These are phyloP conservation scores for Hygrocybe coccinea DNA, from an alignment of 768 basidiomycete species.

Conservation along the genomic window DNA sequence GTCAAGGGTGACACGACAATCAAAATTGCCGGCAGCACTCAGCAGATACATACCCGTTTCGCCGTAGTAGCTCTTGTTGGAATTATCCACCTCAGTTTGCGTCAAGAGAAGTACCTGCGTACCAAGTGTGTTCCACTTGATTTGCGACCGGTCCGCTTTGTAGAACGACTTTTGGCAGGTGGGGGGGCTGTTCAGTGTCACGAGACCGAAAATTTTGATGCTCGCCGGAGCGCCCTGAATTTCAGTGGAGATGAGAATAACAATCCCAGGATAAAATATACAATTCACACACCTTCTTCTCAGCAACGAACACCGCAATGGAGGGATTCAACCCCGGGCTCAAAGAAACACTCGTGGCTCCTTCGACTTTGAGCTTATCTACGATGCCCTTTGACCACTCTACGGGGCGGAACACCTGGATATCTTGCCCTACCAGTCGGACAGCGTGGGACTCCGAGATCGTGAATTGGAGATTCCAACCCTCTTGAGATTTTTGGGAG, in stretches of 20 bases:
- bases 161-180: conserved; percentile 89
- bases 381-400: conserved; percentile 76
- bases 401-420: conserved; percentile 78
- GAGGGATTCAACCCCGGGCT: conserved; percentile 84
- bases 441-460: conserved; percentile 84
- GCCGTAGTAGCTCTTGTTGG: conserved; percentile 97
- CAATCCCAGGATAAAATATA: background rate
- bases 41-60: conserved; percentile 94
- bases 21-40: conserved; percentile 88
- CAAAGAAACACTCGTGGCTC: conserved; percentile 67
- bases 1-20: conserved; percentile 81
- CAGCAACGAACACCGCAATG: conserved; percentile 87
- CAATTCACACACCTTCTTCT: conserved; percentile 69
- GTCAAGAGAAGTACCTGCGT: conserved; percentile 89
- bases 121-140: conserved; percentile 96
- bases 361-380: conserved; percentile 80
- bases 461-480: conserved; percentile 90
- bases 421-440: conserved; percentile 72
- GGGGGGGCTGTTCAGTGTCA: conserved; percentile 53
- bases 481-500: conserved; percentile 85
- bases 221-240: conserved; percentile 78
- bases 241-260: background rate
- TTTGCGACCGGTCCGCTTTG: conserved; percentile 87
- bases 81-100: conserved; percentile 94
- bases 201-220: conserved; percentile 77